Evolutionary conservation across 495 filamentous ascomycete species (phyloP), one percentile per base, ranked within the genome.

Genomic region (Podospora anserina): DNA sequence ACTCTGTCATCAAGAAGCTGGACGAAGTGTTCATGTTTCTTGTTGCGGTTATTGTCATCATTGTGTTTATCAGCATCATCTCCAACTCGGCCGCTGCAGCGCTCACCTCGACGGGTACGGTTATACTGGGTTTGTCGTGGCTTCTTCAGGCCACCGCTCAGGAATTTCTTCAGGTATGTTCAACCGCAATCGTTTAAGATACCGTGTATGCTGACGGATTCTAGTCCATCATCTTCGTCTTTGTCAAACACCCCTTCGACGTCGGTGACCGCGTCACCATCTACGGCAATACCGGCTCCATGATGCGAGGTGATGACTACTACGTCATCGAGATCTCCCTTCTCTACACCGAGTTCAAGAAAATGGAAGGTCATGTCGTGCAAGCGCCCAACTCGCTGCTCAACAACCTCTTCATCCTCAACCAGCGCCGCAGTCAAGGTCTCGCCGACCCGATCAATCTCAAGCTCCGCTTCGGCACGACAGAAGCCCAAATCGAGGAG

Each of bases 261-360:
- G 95, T 97, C 16, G 94, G 94, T 69, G 94, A 98, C 78, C 88
- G 94, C 65, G 92, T 98, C 2, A 91, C 91, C 20, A 85, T 98
- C 34, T 97, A 97, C 72, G 93, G 93, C 58, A 97, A 96, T 75
- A 89, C 94, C 0, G 95, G 94, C 67, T 83, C 88, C 28, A 73
- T 84, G 18, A 85, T 92, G 76, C 83, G 85, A 19, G 93, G 93
- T 27, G 94, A 97, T 75, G 93, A 97, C 72, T 97, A 97, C 80
- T 96, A 97, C 68, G 93, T 99, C 64, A 94, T 96, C 66, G 92
- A 97, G 70, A 94, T 97, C 58, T 90, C 93, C 7, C 83, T 98
- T n/a, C 86, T 99, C 11, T 97, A 93, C 74, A 97, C 95, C 30
- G 95, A 97, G 74, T 97, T 97, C 82, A 97, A 97, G 82, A 98